Evolutionary conservation across 2,329 filamentous ascomycete genomes (phyloP).

Genomic region (Fusarium sp.): DNA sequence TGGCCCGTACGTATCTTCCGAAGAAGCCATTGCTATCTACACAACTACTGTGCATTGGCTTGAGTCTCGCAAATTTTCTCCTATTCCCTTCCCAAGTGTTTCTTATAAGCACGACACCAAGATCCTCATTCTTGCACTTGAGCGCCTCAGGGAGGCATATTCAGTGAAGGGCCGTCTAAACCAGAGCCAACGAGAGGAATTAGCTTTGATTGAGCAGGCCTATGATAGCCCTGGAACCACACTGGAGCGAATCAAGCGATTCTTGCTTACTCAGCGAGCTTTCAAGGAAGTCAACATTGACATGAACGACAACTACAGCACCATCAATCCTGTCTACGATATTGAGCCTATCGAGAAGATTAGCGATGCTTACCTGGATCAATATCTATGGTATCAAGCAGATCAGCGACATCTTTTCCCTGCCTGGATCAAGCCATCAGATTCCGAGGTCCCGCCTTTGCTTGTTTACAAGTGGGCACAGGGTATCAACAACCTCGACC

Average conservation of each 20-base stretch:
- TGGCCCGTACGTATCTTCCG: constrained; percentile 96
- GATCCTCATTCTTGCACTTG: constrained; percentile 93
- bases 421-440: constrained; percentile 98
- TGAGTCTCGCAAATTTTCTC: constrained; percentile 97
- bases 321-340: constrained; percentile 98
- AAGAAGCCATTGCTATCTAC: constrained; percentile 98
- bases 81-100: constrained; percentile 97
- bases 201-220: constrained; percentile 96
- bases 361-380: constrained; percentile 96
- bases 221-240: constrained; percentile 98
- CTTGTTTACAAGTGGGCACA: constrained; percentile 99
- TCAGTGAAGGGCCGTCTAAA: constrained; percentile 97
- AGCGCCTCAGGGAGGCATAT: constrained; percentile 93
- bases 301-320: constrained; percentile 99
- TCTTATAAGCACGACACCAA: constrained; percentile 99
- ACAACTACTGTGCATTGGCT: constrained; percentile 99
- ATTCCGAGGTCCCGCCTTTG: constrained; percentile 94
- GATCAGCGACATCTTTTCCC: constrained; percentile 97
- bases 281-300: constrained; percentile 99
- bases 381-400: constrained; percentile 99
- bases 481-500: constrained; percentile 96
- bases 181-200: constrained; percentile 95
- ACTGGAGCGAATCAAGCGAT: constrained; percentile 94
- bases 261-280: constrained; percentile 93
- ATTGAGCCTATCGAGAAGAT: constrained; percentile 99